Base-by-base conservation (phyloP, 371 early-diverging fungal genomes). In the Apophysomyces sp. region DNA sequence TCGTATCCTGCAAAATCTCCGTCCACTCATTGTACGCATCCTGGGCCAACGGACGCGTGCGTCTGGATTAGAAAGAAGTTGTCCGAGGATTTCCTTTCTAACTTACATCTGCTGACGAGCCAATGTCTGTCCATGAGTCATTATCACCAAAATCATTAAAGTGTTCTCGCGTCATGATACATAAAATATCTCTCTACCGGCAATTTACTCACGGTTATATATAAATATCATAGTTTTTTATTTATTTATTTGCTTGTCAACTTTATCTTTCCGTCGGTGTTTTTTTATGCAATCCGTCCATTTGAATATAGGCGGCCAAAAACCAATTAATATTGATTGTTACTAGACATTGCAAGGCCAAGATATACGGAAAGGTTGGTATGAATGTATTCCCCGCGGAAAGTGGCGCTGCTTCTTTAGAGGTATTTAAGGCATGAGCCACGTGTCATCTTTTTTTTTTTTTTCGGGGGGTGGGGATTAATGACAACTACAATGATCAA, bases 221-320 rank as follows among this genome's bases (percentile, higher is more conserved):
- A 44, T 6, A 16, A 16, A 13, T 34, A 8, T 34, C 34, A 11
- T 34, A 34, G n/a, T n/a, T 34, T 34, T 34, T 34, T 44, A 21
- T 44, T 44, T 6, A 3, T 21, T 44, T 21, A 2, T 44, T 44
- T 44, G 27, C 11, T 44, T 44, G 49, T 21, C 24, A 44, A 44
- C 49, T 44, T 44, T 44, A 44, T 44, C 49, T 44, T 44, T 44
- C 49, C 49, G 49, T 44, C 16, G 8, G 49, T 44, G 21, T 44
- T 41, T n/a, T 44, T 26, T n/a, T n/a, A n/a, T n/a, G n/a, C n/a
- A n/a, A n/a, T n/a, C n/a, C n/a, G n/a, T n/a, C n/a, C n/a, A n/a
- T n/a, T n/a, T n/a, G n/a, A n/a, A n/a, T n/a, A n/a, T n/a, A n/a
- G n/a, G n/a, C n/a, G n/a, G n/a, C n/a, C n/a, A n/a, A n/a, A n/a